Conservation (phyloP, 1,284 basidiomycete genomes). For the Xerocomus minutiporus region DNA sequence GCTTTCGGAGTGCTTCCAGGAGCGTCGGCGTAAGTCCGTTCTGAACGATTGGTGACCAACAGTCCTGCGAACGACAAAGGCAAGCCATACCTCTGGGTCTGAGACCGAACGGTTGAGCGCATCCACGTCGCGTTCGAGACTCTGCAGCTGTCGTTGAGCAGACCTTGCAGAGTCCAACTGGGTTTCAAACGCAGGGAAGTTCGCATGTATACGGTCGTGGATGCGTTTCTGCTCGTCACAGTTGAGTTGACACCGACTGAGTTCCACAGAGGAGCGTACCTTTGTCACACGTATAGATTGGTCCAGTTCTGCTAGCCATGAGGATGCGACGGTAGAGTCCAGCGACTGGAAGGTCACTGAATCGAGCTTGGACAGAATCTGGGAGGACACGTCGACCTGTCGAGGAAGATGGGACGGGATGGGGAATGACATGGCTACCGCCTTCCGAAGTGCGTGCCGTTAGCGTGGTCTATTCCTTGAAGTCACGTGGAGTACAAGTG, state of each 20-base stretch:
- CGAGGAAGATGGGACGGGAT: conserved; percentile 66
- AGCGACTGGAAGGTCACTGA: conserved; percentile 53
- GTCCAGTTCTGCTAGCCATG: conserved; percentile 69
- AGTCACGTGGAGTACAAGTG: conserved; percentile 18
- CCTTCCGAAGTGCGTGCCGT: neutral
- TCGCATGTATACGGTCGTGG: conserved; percentile 61
- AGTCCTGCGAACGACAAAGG: neutral
- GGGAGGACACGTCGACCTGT: conserved; percentile 59
- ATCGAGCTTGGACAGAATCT: conserved; percentile 65
- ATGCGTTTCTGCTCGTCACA: conserved; percentile 47
- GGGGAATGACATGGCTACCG: conserved; percentile 59
- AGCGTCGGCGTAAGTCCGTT: conserved; percentile 61
- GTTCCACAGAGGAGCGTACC: conserved; percentile 36
- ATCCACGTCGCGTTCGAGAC: conserved; percentile 52
- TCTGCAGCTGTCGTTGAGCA: conserved; percentile 54
- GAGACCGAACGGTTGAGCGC: conserved; percentile 47
- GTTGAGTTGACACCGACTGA: conserved; percentile 3
- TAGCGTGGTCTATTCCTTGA: conserved; percentile 3
- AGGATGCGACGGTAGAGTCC: conserved; percentile 53
- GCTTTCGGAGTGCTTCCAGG: conserved; percentile 46
- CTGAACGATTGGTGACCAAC: conserved; percentile 36
- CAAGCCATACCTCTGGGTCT: conserved; percentile 48
- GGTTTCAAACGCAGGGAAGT: conserved; percentile 58
- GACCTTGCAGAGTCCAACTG: conserved; percentile 60
- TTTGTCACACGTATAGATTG: conserved; percentile 62